A percentile compares a stretch with the other conserved stretches of the same genome.
Evolutionary conservation across 768 basidiomycete genomes (phyloP).

Genomic region (Lactifluus volemus): DNA sequence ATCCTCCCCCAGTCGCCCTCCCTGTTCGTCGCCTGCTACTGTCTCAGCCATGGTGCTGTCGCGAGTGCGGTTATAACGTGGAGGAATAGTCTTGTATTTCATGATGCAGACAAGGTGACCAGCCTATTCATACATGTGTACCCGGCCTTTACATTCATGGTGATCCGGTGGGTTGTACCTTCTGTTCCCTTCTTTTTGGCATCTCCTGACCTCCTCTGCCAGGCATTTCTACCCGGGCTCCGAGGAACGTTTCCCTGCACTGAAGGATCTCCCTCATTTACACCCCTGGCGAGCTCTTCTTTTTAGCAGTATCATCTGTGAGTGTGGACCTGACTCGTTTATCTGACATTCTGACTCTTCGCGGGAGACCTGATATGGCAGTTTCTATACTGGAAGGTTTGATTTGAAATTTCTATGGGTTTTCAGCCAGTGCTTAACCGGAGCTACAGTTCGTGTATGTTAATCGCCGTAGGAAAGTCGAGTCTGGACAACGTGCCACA

Average conservation of each 20-base stretch:
- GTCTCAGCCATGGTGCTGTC: slow-evolving; percentile 82
- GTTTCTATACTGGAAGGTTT: slow-evolving; percentile 83
- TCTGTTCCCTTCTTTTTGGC: background rate
- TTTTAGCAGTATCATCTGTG: slow-evolving; percentile 78
- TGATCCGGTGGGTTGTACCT: slow-evolving; percentile 67
- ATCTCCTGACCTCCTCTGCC: background rate
- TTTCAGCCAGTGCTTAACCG: background rate
- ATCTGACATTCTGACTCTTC: slow-evolving; percentile 9
- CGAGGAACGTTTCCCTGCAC: slow-evolving; percentile 76
- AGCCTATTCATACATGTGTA: slow-evolving; percentile 95
- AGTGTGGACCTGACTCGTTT: slow-evolving; percentile 26
- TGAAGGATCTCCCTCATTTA: slow-evolving; percentile 59
- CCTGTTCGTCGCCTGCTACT: slow-evolving; percentile 89
- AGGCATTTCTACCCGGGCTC: slow-evolving; percentile 88
- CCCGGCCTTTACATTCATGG: slow-evolving; percentile 82
- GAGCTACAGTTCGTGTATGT: slow-evolving; percentile 66
- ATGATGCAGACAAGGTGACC: slow-evolving; percentile 93
- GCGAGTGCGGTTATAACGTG: slow-evolving; percentile 96
- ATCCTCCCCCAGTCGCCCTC: slow-evolving; percentile 65
- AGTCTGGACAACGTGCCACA: slow-evolving; percentile 85
- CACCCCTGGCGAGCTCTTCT: slow-evolving; percentile 64
- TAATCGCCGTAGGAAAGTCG: slow-evolving; percentile 81
- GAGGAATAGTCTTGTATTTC: slow-evolving; percentile 98
- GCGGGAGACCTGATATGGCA: slow-evolving; percentile 84
- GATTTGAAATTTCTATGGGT: background rate